phyloP scores from a whole-genome alignment of 2,329 filamentous ascomycete species.

The Rhytidhysteron rufulum region DNA sequence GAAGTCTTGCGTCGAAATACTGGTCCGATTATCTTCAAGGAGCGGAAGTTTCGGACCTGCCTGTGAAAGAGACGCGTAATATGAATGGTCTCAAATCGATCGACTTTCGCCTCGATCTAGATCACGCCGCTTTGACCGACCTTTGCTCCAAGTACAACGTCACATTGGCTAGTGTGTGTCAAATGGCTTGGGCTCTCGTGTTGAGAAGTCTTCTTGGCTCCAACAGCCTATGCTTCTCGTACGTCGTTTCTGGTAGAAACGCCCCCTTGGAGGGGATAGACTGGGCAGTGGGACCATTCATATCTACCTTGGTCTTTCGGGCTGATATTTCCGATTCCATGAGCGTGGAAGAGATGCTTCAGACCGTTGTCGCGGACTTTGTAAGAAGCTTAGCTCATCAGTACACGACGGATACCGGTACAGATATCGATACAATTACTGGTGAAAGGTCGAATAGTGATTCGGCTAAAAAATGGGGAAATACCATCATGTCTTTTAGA shows the following conservation, averaged over 20 bases:
- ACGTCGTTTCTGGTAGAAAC: conserved; percentile 26
- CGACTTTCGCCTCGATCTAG: neutral
- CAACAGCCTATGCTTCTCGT: conserved; percentile 16
- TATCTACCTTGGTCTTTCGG: conserved; percentile 6
- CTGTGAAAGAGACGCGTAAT: too few species aligned
- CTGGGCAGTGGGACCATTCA: conserved; percentile 39
- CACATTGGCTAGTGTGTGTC: conserved; percentile 10
- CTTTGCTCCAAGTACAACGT: conserved; percentile 10
- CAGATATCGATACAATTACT: too few species aligned
- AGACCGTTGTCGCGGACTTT: conserved; percentile 24
- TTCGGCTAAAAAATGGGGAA: conserved; percentile 15
- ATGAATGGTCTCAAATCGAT: too few species aligned
- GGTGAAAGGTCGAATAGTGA: conserved; percentile 42
- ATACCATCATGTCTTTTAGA: conserved; percentile 33
- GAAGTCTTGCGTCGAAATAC: conserved; percentile 6
- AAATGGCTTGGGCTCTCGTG: conserved; percentile 14
- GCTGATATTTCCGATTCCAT: conserved; percentile 4
- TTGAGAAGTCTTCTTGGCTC: conserved; percentile 9
- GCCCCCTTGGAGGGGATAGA: conserved; percentile 39
- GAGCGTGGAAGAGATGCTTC: conserved; percentile 16
- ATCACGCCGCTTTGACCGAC: conserved; percentile 1
- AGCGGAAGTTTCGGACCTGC: too few species aligned
- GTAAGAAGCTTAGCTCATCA: conserved; percentile 4
- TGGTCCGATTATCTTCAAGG: neutral
- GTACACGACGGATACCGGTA: too few species aligned